Evolutionary conservation across 2,329 filamentous ascomycete species (phyloP).

Genomic region (Plenodomus biglobosus): DNA sequence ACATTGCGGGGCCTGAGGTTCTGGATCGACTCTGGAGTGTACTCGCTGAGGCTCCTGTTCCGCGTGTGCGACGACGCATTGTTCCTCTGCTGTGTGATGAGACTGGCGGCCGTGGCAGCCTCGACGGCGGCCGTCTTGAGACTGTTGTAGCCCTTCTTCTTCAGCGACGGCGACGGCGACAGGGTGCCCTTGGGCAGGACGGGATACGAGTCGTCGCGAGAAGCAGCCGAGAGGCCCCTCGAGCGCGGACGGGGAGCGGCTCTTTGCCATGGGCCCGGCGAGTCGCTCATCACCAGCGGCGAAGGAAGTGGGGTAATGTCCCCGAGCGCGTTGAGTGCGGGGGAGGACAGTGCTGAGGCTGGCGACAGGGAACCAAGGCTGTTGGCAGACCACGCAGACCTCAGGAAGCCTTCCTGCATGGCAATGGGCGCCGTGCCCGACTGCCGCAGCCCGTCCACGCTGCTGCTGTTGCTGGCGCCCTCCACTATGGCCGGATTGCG

Average conservation of each 20-base stretch:
- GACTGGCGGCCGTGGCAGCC: slow-evolving; percentile 35
- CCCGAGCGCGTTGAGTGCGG: slow-evolving; percentile 51
- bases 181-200: slow-evolving; percentile 36
- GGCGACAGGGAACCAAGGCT: slow-evolving; percentile 52
- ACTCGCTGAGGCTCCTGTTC: slow-evolving; percentile 87
- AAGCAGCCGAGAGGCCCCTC: slow-evolving; percentile 34
- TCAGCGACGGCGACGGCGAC: slow-evolving; percentile 45
- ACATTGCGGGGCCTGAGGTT: slow-evolving; percentile 69
- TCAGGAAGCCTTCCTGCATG: slow-evolving; percentile 41
- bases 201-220: slow-evolving; percentile 37
- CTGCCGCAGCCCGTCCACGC: slow-evolving; percentile 32
- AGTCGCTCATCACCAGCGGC: slow-evolving; percentile 48
- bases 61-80: slow-evolving; percentile 57
- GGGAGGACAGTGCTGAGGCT: slow-evolving; percentile 50
- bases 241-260: slow-evolving; percentile 40
- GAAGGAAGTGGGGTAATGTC: slow-evolving; percentile 58
- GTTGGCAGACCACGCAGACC: slow-evolving; percentile 47
- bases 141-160: slow-evolving; percentile 52
- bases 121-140: slow-evolving; percentile 48
- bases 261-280: slow-evolving; percentile 48
- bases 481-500: slow-evolving; percentile 37
- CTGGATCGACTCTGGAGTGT: slow-evolving; percentile 70
- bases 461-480: slow-evolving; percentile 13
- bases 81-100: slow-evolving; percentile 22
- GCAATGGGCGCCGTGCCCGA: slow-evolving; percentile 44